Percentiles rank a stretch among this genome's conserved stretches.
Conservation (phyloP, 176 grass and related monocot species). For the Carex myosuroides region DNA sequence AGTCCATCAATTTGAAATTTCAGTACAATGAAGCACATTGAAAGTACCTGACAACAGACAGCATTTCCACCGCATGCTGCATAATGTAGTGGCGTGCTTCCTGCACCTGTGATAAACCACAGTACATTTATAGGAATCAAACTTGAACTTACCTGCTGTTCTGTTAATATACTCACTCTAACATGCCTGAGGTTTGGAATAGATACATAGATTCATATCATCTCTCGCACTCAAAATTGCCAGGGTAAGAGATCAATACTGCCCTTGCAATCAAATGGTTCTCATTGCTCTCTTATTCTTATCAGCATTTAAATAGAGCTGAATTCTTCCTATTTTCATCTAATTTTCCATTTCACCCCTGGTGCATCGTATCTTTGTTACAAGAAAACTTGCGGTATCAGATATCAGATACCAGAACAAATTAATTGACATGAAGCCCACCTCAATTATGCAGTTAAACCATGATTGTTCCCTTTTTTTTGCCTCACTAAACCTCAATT, state of each 20-base stretch:
- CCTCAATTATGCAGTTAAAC: background rate
- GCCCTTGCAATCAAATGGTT: background rate
- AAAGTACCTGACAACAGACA: conserved; percentile 87
- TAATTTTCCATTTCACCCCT: background rate
- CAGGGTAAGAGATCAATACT: background rate
- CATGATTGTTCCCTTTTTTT: background rate
- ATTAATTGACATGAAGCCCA: no score
- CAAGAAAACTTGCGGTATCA: no score
- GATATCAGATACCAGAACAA: no score
- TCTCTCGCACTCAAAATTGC: background rate
- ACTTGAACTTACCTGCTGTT: background rate
- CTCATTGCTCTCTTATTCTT: background rate
- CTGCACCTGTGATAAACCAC: conserved; percentile 53
- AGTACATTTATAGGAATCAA: background rate
- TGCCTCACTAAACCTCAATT: background rate
- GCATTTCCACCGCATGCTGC: conserved; percentile 92
- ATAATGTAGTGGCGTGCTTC: conserved; percentile 95
- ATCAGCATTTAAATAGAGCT: background rate
- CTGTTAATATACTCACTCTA: background rate
- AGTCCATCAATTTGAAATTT: conserved; percentile 4
- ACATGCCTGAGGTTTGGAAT: background rate
- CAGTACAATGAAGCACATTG: background rate
- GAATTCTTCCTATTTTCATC: background rate
- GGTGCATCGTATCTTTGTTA: no score
- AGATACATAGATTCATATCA: background rate